Base-by-base conservation (phyloP, 2,329 filamentous ascomycete species). In the Epichloe aotearoae region DNA sequence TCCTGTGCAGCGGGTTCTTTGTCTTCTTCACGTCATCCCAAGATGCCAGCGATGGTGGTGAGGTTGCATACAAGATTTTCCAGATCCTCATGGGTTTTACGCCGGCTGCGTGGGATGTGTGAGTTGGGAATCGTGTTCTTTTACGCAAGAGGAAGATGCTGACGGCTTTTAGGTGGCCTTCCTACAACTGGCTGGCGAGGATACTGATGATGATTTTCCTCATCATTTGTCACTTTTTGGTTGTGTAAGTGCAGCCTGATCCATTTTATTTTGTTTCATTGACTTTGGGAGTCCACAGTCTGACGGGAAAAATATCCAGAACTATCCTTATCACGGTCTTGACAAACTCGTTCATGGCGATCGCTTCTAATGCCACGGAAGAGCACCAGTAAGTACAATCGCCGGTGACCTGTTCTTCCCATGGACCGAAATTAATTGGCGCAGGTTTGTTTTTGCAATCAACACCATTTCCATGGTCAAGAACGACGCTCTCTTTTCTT, bases 381-480 rank as follows among this genome's bases (percentile, higher is more conserved):
- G 91, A 96, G 67, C 90, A 96, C 55, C 80, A 83, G 73, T 79
- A 64, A 59, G 75, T 26, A 33, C 62, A 12, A 12, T 19, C 1
- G n/a, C 5, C 2, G 4, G 0, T 5, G n/a, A 1, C 5, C 17
- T 19, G 41, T 17, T 10, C 41, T 41, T 30, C n/a, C 4, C 30
- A 30, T 5, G 12, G 37, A 42, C 54, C 59, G 36, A 62, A 47
- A 33, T 17, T 34, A 7, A 34, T 50, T 7, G 15, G 5, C 38
- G 58, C 54, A 79, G 75, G 53, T 96, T 95, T 63, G 69, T 96
- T 2, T 96, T 97, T 62, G 91, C 91, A 0, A 89, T 97, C 65
- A 97, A 96, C 63, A 94, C 91, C 4, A 95, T 96, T 47, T 94
- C 88, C 4, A 94, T 95, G 87, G 91, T 96, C 57, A 97, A 96